Base-by-base conservation (phyloP, 768 basidiomycete genomes). In the Mrakia gelida region DNA sequence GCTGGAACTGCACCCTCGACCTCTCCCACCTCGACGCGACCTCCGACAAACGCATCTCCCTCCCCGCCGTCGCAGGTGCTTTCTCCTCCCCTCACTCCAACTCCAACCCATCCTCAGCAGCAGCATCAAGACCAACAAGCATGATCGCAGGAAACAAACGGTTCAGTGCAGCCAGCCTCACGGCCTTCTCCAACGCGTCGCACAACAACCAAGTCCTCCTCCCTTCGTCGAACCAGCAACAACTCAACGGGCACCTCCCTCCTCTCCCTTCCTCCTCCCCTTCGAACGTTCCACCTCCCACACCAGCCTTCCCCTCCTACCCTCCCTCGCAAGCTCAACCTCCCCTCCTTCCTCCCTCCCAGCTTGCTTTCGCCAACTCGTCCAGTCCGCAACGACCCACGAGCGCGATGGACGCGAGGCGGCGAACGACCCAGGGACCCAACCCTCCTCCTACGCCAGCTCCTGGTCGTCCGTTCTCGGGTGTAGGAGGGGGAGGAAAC, bases 1-100 rank as follows among this genome's bases (percentile, higher is more conserved):
- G 91, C 43, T 97, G 95, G 95, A 96, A 93, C 80, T 95, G 93
- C 80, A 86, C 92, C 1, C 89, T 97, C 28, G 93, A 95, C 83
- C 87, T 97, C 8, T 75, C 78, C 9, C 77, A 78, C 23, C 77
- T 78, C 32, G 38, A 73, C 21, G 67, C 72, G 34, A 61, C 73
- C 38, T 41, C 72, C 15, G 73, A 78, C 26, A 63, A 75, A 38
- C 72, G 72, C 9, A 52, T 78, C 72, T 67, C 72, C 28, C 73
- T 78, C 26, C 77, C 77, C 11, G 52, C 72, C 45, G 45, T 75
- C n/a, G 77, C 73, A 0, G 77, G 77, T 23, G 59, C 71, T 15
- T 15, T 52, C 11, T 43, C 70, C 18, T 21, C 70, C 6, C 21
- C 49, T 15, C 4, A 34, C 49, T 30, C 30, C 67, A 5, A 11